Conservation (phyloP, 2,329 filamentous ascomycete species). For the Exutisphaerella laricina region DNA sequence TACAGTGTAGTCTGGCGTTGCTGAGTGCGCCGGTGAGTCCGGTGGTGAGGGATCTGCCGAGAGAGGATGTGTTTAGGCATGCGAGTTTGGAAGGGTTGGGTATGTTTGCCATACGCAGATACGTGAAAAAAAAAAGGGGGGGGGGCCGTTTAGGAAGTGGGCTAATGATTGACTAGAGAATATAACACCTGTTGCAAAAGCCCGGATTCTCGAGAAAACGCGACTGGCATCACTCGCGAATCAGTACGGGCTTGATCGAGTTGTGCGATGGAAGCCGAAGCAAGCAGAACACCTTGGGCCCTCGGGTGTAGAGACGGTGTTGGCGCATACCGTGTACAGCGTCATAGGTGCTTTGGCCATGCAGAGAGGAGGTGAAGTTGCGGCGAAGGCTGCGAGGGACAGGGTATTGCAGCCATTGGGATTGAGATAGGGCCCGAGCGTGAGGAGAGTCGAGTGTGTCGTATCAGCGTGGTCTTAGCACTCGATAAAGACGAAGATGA, state of each 20-base stretch:
- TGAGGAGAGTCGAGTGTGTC: background rate
- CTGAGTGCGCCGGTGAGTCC: constrained; percentile 41
- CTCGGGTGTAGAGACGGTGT: constrained; percentile 69
- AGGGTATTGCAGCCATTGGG: constrained; percentile 58
- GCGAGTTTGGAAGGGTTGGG: constrained; percentile 62
- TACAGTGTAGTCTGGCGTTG: constrained; percentile 60
- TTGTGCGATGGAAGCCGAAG: constrained; percentile 84
- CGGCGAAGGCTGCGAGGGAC: constrained; percentile 68
- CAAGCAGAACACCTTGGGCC: constrained; percentile 62
- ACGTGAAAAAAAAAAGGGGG: background rate
- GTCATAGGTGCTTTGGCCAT: constrained; percentile 86
- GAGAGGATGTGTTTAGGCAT: constrained; percentile 52
- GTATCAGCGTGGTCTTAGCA: too few relatives aligned
- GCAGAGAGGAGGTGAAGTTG: constrained; percentile 74
- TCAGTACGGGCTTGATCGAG: constrained; percentile 64
- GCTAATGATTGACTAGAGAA: constrained; percentile 53
- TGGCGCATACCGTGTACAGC: constrained; percentile 73
- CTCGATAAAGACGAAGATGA: too few relatives aligned
- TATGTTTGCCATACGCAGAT: background rate
- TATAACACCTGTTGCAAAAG: constrained; percentile 57
- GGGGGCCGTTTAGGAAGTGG: background rate
- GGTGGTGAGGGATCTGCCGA: constrained; percentile 12
- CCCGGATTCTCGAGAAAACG: constrained; percentile 56
- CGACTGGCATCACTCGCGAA: constrained; percentile 64
- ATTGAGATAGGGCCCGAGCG: constrained; percentile 49